A percentile compares a stretch with the other conserved stretches of the same genome.
phyloP scores from a whole-genome alignment of 148 eudicot genomes.

The Chenopodium album region DNA sequence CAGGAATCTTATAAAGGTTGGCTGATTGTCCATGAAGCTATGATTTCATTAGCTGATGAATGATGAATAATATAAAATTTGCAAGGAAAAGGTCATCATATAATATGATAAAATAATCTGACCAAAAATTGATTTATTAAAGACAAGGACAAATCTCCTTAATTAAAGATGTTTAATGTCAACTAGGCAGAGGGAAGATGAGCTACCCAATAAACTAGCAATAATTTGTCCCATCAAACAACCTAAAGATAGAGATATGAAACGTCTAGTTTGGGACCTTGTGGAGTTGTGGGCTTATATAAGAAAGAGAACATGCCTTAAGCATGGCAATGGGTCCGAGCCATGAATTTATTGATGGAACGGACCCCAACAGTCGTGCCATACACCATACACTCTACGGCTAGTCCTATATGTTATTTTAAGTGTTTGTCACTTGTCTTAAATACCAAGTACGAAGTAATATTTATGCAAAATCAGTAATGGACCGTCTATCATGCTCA shows the following conservation, averaged over 20 bases:
- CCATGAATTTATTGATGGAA: neutral
- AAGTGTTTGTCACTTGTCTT: too few species aligned
- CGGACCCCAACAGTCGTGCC: neutral
- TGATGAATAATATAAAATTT: constrained; percentile 1
- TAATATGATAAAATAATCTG: constrained; percentile 24
- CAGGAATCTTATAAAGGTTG: constrained; percentile 20
- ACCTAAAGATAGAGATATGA: neutral
- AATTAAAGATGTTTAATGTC: constrained; percentile 9
- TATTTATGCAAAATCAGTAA: too few species aligned
- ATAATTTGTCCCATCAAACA: constrained; percentile 11
- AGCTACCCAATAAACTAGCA: constrained; percentile 20
- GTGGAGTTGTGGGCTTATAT: neutral
- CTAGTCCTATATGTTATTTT: too few species aligned
- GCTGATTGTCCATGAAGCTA: constrained; percentile 23
- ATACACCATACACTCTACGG: too few species aligned
- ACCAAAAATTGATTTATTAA: constrained; percentile 13
- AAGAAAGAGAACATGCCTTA: neutral
- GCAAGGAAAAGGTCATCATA: constrained; percentile 14
- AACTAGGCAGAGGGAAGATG: constrained; percentile 21
- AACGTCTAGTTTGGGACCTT: neutral
- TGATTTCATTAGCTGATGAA: constrained; percentile 16
- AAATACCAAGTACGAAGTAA: too few species aligned
- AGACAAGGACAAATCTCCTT: constrained; percentile 12
- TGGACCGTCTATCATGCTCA: too few species aligned
- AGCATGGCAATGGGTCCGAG: neutral